Percentiles rank a stretch among this genome's conserved stretches.
These are phyloP conservation scores for Saccharata proteae DNA, from an alignment of 2,329 filamentous ascomycete species.

Conservation along the genomic window DNA sequence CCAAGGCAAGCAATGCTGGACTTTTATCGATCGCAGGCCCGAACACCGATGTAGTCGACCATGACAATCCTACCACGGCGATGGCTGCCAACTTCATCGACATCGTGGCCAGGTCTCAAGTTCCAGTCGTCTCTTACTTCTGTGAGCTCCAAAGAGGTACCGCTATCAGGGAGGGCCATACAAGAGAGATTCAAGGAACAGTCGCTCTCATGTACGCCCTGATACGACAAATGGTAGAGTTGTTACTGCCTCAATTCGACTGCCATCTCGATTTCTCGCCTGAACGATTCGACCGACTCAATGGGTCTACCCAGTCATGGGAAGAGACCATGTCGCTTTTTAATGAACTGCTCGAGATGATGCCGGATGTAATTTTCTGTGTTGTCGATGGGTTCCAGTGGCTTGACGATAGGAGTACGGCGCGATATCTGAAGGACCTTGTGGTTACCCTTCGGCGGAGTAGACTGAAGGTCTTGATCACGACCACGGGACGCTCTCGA, in stretches of 20 bases:
- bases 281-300: constrained; percentile 4
- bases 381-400: constrained; percentile 11
- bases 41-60: constrained; percentile 2
- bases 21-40: constrained; percentile 5
- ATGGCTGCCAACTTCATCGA: constrained; percentile 8
- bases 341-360: neutral
- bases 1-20: neutral
- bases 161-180: neutral
- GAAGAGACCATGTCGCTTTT: constrained; percentile 2
- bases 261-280: constrained; percentile 1
- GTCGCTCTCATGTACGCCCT: constrained; percentile 9
- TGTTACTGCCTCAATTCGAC: constrained; percentile 7
- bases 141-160: constrained; percentile 8
- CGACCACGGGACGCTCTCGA: constrained; percentile 10
- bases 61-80: constrained; percentile 4
- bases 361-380: constrained; percentile 8
- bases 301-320: constrained; percentile 4
- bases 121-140: constrained; percentile 10
- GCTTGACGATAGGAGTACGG: constrained; percentile 10
- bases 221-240: constrained; percentile 11
- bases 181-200: constrained; percentile 7
- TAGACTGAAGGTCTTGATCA: constrained; percentile 10
- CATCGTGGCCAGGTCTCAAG: constrained; percentile 2
- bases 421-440: constrained; percentile 1
- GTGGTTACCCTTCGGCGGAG: constrained; percentile 2